Evolutionary conservation across 2,329 filamentous ascomycete species (phyloP), one percentile per base, ranked within the genome.

Genomic region (Chaetothyriales sp.): DNA sequence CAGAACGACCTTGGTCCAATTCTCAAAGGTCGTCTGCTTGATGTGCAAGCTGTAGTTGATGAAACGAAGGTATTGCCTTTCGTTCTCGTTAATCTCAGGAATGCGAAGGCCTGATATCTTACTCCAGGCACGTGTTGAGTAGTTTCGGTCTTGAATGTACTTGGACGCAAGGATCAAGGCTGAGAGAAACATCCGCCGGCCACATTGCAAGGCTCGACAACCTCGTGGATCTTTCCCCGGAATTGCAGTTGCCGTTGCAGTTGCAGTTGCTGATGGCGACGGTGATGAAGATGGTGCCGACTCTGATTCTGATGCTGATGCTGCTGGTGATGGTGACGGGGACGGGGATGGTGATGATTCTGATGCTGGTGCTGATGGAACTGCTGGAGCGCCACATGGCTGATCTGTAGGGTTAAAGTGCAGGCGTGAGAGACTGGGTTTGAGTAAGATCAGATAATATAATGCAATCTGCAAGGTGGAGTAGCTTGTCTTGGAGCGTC

Each of bases 21-120:
- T 81, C 65, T 92, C 84, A 70, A 95, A 96, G 8, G 86, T 77
- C 2, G 83, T 77, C 59, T 95, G 88, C 0, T 87, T 83, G 56
- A 98, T 90, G 66, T 98, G 92, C 26, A 98, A 78, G 62, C 88
- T 86, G 89, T 90, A 98, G 66, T 87, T 83, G 55, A 98, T 86
- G 45, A 89, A 86, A 54, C 83, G 72, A 46, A 98, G 76, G 65
- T 96, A 98, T 18, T 86, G 81, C 66, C 93, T 83, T 70, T 98
- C 92, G 66, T 96, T 96, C 63, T 88, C 84, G 69, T 96, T 96
- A 68, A 98, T 96, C 70, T 98, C 92, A 51, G 79, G 74, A 2
- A 88, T 89, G 65, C 86, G 87, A 51, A 98, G 74, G n/a, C 92
- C 92, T 18, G 92, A 96, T 60, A 98, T 98, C 74, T 95, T 96